Base-by-base conservation (phyloP, 2,329 filamentous ascomycete species). In the Madurella mycetomatis region DNA sequence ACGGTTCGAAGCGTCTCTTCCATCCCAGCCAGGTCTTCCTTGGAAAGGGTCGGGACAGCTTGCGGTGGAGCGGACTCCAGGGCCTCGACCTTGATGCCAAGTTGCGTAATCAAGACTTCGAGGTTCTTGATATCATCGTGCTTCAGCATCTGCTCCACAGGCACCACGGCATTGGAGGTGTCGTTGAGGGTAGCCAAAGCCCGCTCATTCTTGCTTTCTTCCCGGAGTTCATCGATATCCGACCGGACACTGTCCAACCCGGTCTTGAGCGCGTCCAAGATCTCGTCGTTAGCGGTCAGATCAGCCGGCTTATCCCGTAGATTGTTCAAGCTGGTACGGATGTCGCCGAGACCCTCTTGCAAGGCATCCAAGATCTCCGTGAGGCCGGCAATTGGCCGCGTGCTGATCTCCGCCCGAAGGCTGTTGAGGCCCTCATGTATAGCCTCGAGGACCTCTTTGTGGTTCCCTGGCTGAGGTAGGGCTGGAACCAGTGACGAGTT, bases 331-430 rank as follows among this genome's bases (percentile, higher is more conserved):
- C 90, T 87, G 30, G 78, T 76, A 25, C 88, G 84, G 9, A 97
- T 76, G 46, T 86, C 85, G 58, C 88, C 85, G 7, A 97, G 79
- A 1, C 92, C 92, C 68, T 96, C 91, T 55, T 95, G 92, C 51
- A 97, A 77, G 1, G 92, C 88, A 66, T 96, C 90, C 1, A 97
- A 77, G 11, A 96, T 88, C 65, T 96, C 91, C 49, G 90, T 88
- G 0, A 90, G 92, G 60, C 92, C 90, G 15, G 79, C 75, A 43
- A 81, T 76, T 2, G 81, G 80, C 13, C 81, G 75, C 8, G 86
- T 86, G 59, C 81, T 76, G 47, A 96, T 81, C 61, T 96, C 92
- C 15, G 82, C 78, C 5, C 90, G 82, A 34, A 96, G 78, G 42
- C 80, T 82, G 56, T 88, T 87, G 39, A 96, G 78, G 1, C 91